Base-by-base conservation (phyloP, 2,329 filamentous ascomycete species). In the Gremmenia infestans region DNA sequence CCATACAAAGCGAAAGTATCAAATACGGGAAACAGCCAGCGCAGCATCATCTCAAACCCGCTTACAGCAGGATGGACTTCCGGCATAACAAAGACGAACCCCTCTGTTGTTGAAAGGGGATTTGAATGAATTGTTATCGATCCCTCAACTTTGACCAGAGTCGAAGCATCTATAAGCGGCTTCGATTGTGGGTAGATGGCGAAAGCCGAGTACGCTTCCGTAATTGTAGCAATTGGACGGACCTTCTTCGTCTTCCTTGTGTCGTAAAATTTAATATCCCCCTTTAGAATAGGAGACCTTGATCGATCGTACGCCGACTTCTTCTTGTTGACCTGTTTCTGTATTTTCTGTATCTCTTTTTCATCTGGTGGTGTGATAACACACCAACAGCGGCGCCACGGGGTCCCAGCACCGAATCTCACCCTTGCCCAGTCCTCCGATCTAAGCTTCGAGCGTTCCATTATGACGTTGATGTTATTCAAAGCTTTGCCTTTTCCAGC, bases 41-140 rank as follows among this genome's bases (percentile, higher is more conserved):
- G 84, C 36, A 99, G 78, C 79, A 99, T 87, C 79, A 95, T 97
- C 72, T 97, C 94, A 64, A 97, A 96, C 0, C 94, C 94, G 53
- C 85, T 89, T 12, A 99, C 88, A 17, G 91, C 92, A n/a, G 93
- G 87, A 67, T 90, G 91, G 1, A 88, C 83, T 71, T 99, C 94
- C 4, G 94, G 94, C 92, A 99, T 97, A 63, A 97, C 86, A 68
- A 99, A 99, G 4, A 99, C 90, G 66, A 97, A 97, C 0, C 94
- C 94, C 70, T 99, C 94, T 0, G 88, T 88, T 2, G 85, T 84
- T 0, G 87, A 86, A 23, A 90, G 85, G 8, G 89, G 86, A 12
- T 85, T 82, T 0, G 87, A 87, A 72, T 97, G 91, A 40, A 97
- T 89, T 0, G 88, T 91, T 58, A 99, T 91, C 60, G 85, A 84